Percentiles rank a stretch among this genome's conserved stretches.
Conservation (phyloP, 1,284 basidiomycete genomes). For the Apiotrichum siamense region DNA sequence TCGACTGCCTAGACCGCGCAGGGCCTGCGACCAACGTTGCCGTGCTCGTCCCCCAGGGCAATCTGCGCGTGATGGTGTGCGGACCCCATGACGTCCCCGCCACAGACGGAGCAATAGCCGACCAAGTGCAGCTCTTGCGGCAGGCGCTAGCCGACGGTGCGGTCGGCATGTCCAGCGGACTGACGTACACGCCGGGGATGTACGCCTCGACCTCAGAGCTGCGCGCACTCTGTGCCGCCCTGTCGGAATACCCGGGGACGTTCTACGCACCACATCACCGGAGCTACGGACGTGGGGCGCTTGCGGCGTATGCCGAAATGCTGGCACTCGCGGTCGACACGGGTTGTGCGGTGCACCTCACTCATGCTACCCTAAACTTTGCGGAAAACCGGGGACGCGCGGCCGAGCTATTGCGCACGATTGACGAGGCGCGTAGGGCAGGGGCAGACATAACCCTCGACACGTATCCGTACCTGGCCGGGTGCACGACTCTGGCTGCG, state of each 20-base stretch:
- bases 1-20: conserved; percentile 39
- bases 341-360: conserved; percentile 39
- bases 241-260: conserved; percentile 28
- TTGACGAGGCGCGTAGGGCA: conserved; percentile 24
- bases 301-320: conserved; percentile 44
- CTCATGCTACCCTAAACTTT: conserved; percentile 46
- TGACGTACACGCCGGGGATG: conserved; percentile 47
- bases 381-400: conserved; percentile 39
- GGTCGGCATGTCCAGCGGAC: conserved; percentile 43
- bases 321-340: conserved; percentile 32
- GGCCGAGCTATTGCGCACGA: conserved; percentile 29
- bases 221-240: conserved; percentile 24
- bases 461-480: conserved; percentile 45
- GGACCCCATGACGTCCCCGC: conserved; percentile 35
- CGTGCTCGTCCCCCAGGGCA: conserved; percentile 43
- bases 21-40: conserved; percentile 40
- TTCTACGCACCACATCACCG: conserved; percentile 46
- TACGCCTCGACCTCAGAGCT: conserved; percentile 44
- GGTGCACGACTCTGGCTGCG: conserved; percentile 41
- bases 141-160: conserved; percentile 38
- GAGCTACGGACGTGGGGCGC: conserved; percentile 36
- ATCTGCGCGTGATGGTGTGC: conserved; percentile 38
- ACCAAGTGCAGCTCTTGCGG: conserved; percentile 30
- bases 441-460: conserved; percentile 41
- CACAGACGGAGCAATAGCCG: conserved; percentile 22